phyloP scores from a whole-genome alignment of 495 filamentous ascomycete genomes.

The Thermothielavioides terrestris region DNA sequence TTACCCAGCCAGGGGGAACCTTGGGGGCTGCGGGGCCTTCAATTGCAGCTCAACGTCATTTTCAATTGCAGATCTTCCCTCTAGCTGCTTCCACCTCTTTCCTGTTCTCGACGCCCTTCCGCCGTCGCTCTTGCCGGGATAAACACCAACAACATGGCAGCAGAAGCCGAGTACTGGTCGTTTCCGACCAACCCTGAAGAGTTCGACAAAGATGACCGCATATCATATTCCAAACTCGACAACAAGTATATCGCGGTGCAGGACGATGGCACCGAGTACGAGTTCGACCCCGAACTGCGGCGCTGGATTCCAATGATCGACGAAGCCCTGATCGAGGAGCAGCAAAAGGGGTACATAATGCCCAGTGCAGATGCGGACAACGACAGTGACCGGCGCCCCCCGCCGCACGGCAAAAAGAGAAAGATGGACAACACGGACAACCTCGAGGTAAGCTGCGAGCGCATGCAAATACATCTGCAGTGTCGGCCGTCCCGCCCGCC shows the following conservation, averaged over 20 bases:
- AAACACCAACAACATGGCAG: conserved; percentile 12
- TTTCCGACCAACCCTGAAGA: conserved; percentile 67
- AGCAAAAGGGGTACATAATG: conserved; percentile 59
- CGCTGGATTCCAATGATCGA: conserved; percentile 79
- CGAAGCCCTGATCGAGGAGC: conserved; percentile 68
- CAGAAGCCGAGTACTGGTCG: conserved; percentile 26
- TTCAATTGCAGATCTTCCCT: not conserved
- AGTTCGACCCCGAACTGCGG: conserved; percentile 61
- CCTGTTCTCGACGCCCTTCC: not conserved
- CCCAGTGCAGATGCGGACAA: conserved; percentile 52
- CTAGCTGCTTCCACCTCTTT: not conserved
- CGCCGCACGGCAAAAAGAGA: conserved; percentile 53
- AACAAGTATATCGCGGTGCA: conserved; percentile 76
- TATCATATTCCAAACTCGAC: conserved; percentile 76
- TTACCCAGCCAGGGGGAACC: not conserved
- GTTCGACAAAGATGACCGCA: conserved; percentile 73
- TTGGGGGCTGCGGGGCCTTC: not conserved
- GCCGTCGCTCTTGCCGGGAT: no score
- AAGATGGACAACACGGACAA: conserved; percentile 56
- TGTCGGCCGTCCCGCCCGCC: conserved; percentile 7
- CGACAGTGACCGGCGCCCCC: conserved; percentile 28
- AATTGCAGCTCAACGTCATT: conserved; percentile 5
- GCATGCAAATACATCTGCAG: conserved; percentile 20
- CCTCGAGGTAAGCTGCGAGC: conserved; percentile 47
- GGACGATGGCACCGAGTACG: conserved; percentile 77